phyloP scores from a whole-genome alignment of 768 basidiomycete species.

The Leccinum rimulosum region DNA sequence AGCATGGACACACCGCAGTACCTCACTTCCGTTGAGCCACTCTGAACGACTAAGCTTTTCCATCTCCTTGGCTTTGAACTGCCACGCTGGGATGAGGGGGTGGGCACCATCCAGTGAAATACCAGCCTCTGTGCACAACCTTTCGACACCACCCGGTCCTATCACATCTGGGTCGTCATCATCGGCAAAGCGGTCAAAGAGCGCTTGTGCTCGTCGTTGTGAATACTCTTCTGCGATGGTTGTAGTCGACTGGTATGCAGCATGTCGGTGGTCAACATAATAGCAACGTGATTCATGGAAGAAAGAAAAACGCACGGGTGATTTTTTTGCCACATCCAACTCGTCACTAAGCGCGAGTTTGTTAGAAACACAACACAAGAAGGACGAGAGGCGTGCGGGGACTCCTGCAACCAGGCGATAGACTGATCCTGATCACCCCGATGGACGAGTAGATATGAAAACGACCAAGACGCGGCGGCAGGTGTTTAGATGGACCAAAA shows the following conservation, averaged over 20 bases:
- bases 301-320: conserved; percentile 25
- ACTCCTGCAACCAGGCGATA: conserved; percentile 25
- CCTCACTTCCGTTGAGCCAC: conserved; percentile 60
- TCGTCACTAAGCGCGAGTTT: conserved; percentile 50
- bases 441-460: conserved; percentile 13
- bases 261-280: conserved; percentile 1
- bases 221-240: conserved; percentile 41
- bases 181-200: conserved; percentile 68
- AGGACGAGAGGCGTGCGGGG: conserved; percentile 51
- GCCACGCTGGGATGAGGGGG: conserved; percentile 77
- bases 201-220: conserved; percentile 43
- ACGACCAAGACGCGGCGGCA: conserved; percentile 9
- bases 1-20: conserved; percentile 39
- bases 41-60: conserved; percentile 65
- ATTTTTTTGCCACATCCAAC: conserved; percentile 33
- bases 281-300: background rate
- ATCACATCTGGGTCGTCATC: conserved; percentile 48
- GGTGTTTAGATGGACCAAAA: conserved; percentile 19
- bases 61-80: conserved; percentile 68
- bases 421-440: conserved; percentile 24
- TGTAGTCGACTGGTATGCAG: conserved; percentile 1
- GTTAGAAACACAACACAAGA: conserved; percentile 66
- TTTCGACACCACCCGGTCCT: conserved; percentile 70
- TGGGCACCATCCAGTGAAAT: conserved; percentile 71
- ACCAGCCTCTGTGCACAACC: conserved; percentile 65